Evolutionary conservation across 1,284 basidiomycete genomes (phyloP).

Genomic region (Ganoderma lingzhi): DNA sequence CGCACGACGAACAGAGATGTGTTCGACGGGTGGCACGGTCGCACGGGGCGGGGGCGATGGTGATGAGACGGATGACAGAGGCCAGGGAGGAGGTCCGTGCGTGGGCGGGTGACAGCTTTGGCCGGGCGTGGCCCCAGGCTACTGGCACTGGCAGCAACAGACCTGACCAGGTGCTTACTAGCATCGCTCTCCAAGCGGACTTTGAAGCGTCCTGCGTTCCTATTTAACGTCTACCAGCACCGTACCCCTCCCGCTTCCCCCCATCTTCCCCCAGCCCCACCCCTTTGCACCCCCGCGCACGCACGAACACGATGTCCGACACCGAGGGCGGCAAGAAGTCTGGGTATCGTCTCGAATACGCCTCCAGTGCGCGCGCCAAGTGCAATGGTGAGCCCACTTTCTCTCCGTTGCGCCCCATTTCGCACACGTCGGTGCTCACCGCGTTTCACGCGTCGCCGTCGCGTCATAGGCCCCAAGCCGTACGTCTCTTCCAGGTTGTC

Average conservation of each 20-base stretch:
- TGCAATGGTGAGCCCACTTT: slow-evolving; percentile 76
- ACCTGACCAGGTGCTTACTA: slow-evolving; percentile 29
- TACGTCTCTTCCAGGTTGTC: slow-evolving; percentile 62
- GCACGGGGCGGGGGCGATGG: slow-evolving; percentile 8
- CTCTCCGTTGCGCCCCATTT: slow-evolving; percentile 30
- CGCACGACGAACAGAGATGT: slow-evolving; percentile 3
- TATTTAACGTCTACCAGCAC: slow-evolving; percentile 38
- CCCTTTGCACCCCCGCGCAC: slow-evolving; percentile 21
- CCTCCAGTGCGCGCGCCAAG: slow-evolving; percentile 69
- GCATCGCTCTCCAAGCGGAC: slow-evolving; percentile 44
- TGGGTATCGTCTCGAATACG: slow-evolving; percentile 84
- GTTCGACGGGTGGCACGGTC: background rate
- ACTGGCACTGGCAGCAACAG: background rate
- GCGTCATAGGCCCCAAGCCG: slow-evolving; percentile 75
- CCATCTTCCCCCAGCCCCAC: slow-evolving; percentile 28
- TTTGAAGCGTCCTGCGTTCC: slow-evolving; percentile 39
- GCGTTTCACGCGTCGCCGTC: slow-evolving; percentile 41
- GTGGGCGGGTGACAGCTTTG: slow-evolving; percentile 26
- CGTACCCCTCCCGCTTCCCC: slow-evolving; percentile 32
- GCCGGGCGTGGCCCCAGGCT: slow-evolving; percentile 29
- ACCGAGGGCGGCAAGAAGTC: slow-evolving; percentile 58
- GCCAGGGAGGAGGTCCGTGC: slow-evolving; percentile 34
- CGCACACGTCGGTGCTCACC: slow-evolving; percentile 34
- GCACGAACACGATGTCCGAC: slow-evolving; percentile 59
- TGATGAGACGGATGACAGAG: slow-evolving; percentile 12